A percentile compares a stretch with the other conserved stretches of the same genome.
Conservation (phyloP, 495 filamentous ascomycete species). For the Podospora tetraspora region DNA sequence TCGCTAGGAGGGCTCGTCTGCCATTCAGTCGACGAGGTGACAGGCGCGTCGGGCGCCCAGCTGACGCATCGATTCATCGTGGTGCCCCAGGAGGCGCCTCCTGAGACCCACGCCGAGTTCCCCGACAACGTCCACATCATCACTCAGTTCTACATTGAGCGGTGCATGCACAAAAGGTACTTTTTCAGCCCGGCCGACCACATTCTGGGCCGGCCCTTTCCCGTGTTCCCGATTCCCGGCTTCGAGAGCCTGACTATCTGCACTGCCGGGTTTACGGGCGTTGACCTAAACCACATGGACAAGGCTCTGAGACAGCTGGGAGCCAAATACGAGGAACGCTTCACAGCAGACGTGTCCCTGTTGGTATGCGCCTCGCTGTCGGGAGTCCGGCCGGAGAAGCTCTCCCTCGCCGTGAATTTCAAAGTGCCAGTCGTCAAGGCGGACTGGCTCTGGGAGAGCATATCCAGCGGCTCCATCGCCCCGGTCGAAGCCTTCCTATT, state of each 20-base stretch:
- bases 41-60: conserved; percentile 22
- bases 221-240: conserved; percentile 58
- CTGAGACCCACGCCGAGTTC: conserved; percentile 35
- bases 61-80: conserved; percentile 41
- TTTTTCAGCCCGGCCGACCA: conserved; percentile 65
- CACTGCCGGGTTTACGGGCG: conserved; percentile 76
- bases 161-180: conserved; percentile 68
- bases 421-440: conserved; percentile 70
- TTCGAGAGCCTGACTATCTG: conserved; percentile 65
- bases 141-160: conserved; percentile 91
- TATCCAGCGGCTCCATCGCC: conserved; percentile 41
- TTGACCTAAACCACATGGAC: conserved; percentile 77
- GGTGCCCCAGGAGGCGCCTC: conserved; percentile 43
- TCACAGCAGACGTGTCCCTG: conserved; percentile 61
- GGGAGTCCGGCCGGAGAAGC: conserved; percentile 64
- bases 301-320: conserved; percentile 72
- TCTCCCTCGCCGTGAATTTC: conserved; percentile 65
- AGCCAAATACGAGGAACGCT: conserved; percentile 68
- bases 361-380: conserved; percentile 58
- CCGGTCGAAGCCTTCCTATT: conserved; percentile 38
- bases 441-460: conserved; percentile 79
- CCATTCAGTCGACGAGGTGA: conserved; percentile 40
- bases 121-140: conserved; percentile 49
- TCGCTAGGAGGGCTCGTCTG: conserved; percentile 44
- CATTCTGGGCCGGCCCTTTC: conserved; percentile 70